A percentile compares a stretch with the other conserved stretches of the same genome.
phyloP scores from a whole-genome alignment of 2,329 filamentous ascomycete species.

The Fusarium sp. region DNA sequence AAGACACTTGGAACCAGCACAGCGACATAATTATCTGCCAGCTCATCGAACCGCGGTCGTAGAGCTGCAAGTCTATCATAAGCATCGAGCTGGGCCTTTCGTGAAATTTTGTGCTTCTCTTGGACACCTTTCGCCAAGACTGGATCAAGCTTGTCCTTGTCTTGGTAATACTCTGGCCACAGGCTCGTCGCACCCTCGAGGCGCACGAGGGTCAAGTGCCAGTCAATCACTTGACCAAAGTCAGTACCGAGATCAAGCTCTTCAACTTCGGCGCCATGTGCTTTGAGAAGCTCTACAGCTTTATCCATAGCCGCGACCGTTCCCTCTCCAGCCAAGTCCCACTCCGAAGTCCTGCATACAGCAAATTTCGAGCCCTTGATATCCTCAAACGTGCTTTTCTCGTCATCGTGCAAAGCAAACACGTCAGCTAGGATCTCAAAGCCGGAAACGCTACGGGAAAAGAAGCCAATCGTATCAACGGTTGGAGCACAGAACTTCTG shows the following conservation, averaged over 20 bases:
- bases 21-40: constrained; percentile 60
- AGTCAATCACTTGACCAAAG: constrained; percentile 58
- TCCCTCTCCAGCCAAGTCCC: constrained; percentile 55
- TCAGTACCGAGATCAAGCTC: constrained; percentile 62
- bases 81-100: constrained; percentile 59
- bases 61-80: constrained; percentile 62
- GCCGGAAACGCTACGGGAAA: constrained; percentile 64
- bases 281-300: constrained; percentile 50
- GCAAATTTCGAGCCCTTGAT: constrained; percentile 62
- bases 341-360: constrained; percentile 61
- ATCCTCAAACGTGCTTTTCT: constrained; percentile 39
- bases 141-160: constrained; percentile 56
- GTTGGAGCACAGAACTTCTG: constrained; percentile 65
- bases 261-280: constrained; percentile 62
- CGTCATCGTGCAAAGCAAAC: constrained; percentile 63
- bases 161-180: constrained; percentile 59
- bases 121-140: constrained; percentile 60
- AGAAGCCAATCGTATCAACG: constrained; percentile 70
- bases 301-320: constrained; percentile 53
- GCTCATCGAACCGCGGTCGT: constrained; percentile 61
- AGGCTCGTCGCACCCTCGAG: constrained; percentile 63
- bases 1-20: constrained; percentile 65
- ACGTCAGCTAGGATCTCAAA: constrained; percentile 62
- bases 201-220: constrained; percentile 59
- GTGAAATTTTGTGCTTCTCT: constrained; percentile 52